These are phyloP conservation scores for Amanita phalloides DNA, from an alignment of 768 basidiomycete species.

Conservation along the genomic window DNA sequence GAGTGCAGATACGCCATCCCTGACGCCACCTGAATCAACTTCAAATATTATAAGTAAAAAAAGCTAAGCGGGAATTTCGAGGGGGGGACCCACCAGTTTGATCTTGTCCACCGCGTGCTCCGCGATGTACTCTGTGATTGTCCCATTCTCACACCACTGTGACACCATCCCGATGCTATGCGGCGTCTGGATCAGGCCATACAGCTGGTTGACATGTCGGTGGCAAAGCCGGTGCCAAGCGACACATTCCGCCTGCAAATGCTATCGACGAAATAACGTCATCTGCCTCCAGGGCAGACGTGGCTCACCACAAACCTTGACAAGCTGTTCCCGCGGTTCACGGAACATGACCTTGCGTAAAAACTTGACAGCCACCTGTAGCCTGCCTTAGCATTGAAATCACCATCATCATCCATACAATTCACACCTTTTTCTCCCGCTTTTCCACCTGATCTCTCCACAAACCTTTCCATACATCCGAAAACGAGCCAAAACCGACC, in stretches of 20 bases:
- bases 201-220: conserved; percentile 42
- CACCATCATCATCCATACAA: background rate
- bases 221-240: conserved; percentile 52
- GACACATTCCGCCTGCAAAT: conserved; percentile 43
- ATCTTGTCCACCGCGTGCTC: conserved; percentile 34
- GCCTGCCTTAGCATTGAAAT: background rate
- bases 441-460: conserved; percentile 40
- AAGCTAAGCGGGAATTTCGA: background rate
- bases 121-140: conserved; percentile 38
- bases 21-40: conserved; percentile 47
- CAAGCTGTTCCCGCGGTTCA: conserved; percentile 38
- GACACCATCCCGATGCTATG: conserved; percentile 56
- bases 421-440: conserved; percentile 20
- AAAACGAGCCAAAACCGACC: conserved; percentile 43
- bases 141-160: conserved; percentile 54
- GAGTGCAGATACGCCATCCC: conserved; percentile 50
- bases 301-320: conserved; percentile 19
- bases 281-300: background rate
- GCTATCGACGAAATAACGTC: conserved; percentile 19
- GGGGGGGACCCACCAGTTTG: conserved; percentile 27
- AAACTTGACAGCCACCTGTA: conserved; percentile 48
- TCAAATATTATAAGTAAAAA: background rate
- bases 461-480: conserved; percentile 50
- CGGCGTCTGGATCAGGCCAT: conserved; percentile 40
- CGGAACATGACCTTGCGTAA: conserved; percentile 41